Evolutionary conservation across 805 yeast species (phyloP).

Genomic region (fission yeast (Schizosaccharomyces pombe)): DNA sequence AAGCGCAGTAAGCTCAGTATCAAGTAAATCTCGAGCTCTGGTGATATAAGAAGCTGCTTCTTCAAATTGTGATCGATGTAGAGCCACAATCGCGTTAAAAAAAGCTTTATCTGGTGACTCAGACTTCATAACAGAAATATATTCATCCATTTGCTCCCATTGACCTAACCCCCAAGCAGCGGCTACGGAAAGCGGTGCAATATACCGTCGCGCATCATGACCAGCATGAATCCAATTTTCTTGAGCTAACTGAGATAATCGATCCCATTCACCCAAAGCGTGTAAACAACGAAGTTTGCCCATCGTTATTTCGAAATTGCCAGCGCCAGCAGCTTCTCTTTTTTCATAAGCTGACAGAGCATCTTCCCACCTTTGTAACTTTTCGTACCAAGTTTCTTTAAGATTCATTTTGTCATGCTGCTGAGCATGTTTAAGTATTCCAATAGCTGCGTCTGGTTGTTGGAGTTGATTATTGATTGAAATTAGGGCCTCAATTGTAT

Average conservation of each 20-base stretch:
- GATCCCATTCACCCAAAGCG: constrained; percentile 98
- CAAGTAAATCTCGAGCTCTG: constrained; percentile 68
- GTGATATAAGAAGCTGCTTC: constrained; percentile 59
- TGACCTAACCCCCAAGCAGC: constrained; percentile 96
- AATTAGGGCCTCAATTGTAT: constrained; percentile 76
- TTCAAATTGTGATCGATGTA: constrained; percentile 67
- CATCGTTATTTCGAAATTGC: constrained; percentile 66
- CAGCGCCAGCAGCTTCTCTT: constrained; percentile 33
- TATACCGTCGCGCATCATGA: constrained; percentile 49
- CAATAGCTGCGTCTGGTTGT: constrained; percentile 94
- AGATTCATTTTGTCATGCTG: constrained; percentile 57
- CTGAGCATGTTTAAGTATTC: constrained; percentile 78
- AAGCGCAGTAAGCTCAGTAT: constrained; percentile 80
- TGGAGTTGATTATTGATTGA: constrained; percentile 84
- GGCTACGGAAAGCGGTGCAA: constrained; percentile 95
- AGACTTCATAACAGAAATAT: constrained; percentile 66
- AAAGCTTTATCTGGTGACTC: constrained; percentile 91
- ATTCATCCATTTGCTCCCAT: constrained; percentile 90
- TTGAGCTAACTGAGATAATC: constrained; percentile 59
- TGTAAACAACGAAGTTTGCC: constrained; percentile 96
- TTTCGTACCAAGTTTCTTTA: constrained; percentile 95
- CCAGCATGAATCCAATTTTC: constrained; percentile 62
- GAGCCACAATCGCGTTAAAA: constrained; percentile 67
- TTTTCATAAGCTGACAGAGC: constrained; percentile 76
- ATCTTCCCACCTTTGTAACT: constrained; percentile 92